These are phyloP conservation scores for Kluyveromyces nonfermentans DNA, from an alignment of 805 yeast species.

Conservation along the genomic window DNA sequence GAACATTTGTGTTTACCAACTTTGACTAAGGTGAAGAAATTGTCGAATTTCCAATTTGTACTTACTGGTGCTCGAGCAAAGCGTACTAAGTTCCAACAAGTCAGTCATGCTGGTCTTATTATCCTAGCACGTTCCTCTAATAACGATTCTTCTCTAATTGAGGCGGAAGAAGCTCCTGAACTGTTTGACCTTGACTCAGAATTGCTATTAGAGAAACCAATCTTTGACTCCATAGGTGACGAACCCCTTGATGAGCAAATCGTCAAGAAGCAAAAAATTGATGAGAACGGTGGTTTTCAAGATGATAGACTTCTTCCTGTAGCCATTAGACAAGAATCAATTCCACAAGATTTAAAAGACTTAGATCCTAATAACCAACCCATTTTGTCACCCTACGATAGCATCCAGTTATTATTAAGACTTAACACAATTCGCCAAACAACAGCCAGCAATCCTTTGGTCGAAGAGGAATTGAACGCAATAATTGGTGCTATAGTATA, in stretches of 20 bases:
- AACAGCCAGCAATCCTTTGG: slow-evolving; percentile 54
- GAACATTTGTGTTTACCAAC: slow-evolving; percentile 53
- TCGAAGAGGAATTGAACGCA: slow-evolving; percentile 77
- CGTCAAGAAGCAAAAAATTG: slow-evolving; percentile 30
- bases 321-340: slow-evolving; percentile 50
- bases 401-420: slow-evolving; percentile 63
- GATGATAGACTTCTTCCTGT: slow-evolving; percentile 49
- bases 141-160: slow-evolving; percentile 8
- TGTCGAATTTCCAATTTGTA: slow-evolving; percentile 52
- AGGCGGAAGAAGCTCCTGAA: slow-evolving; percentile 37
- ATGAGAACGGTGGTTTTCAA: slow-evolving; percentile 31
- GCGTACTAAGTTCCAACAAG: slow-evolving; percentile 73
- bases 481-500: slow-evolving; percentile 62
- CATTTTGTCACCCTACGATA: slow-evolving; percentile 55
- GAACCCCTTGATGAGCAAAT: slow-evolving; percentile 37
- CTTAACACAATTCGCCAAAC: slow-evolving; percentile 53
- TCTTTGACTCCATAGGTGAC: slow-evolving; percentile 51
- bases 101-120: slow-evolving; percentile 62
- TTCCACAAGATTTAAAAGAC: slow-evolving; percentile 42
- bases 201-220: slow-evolving; percentile 63
- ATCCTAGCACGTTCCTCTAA: slow-evolving; percentile 54
- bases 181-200: slow-evolving; percentile 63
- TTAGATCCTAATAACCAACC: slow-evolving; percentile 84
- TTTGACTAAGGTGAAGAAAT: slow-evolving; percentile 44
- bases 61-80: slow-evolving; percentile 85